Base-by-base conservation (phyloP, 2,329 filamentous ascomycete genomes). In the Hymenotorrendiella dingleyae region DNA sequence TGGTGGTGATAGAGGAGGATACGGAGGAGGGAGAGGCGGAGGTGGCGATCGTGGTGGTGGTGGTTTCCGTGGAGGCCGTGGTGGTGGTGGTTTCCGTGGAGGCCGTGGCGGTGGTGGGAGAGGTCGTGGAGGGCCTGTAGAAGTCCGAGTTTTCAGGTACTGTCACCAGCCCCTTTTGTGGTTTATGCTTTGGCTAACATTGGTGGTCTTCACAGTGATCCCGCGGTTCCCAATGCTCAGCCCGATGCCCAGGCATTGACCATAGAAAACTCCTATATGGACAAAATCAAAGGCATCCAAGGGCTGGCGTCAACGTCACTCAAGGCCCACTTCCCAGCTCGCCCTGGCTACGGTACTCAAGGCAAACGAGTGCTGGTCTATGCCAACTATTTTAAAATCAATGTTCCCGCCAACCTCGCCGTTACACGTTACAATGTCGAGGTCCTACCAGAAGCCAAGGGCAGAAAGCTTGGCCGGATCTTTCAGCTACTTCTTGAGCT, bases 221-320 rank as follows among this genome's bases (percentile, higher is more conserved):
- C 58, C 6, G 52, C 54, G 21, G 47, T 42, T 8, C 43, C 57
- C 6, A 26, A 40, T 4, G 16, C 49, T 2, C 28, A 20, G 7
- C 50, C 59, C 2, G 60, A 64, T 42, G 36, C 40, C 3, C 45
- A 45, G 4, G 42, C 62, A 17, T 47, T 49, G 1, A 52, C 47
- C 0, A 51, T 61, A n/a, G 62, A 65, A 42, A 46, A 63, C 37
- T 23, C 37, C 0, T 60, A 60, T 17, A 58, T 61, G 43, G 32
- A 24, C 11, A 56, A 46, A n/a, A 11, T 41, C 10, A 44, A 41
- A 8, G 54, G 53, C 8, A 40, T 54, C 16, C 35, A 36, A 34
- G 50, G 38, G 19, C 17, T 58, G 10, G 46, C 45, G 7, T 55
- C 46, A 5, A 26, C 55, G 3, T 49, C 47, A 1, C 23, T 52